Evolutionary conservation across 768 basidiomycete genomes (phyloP).

Genomic region (Tricholoma furcatifolium): DNA sequence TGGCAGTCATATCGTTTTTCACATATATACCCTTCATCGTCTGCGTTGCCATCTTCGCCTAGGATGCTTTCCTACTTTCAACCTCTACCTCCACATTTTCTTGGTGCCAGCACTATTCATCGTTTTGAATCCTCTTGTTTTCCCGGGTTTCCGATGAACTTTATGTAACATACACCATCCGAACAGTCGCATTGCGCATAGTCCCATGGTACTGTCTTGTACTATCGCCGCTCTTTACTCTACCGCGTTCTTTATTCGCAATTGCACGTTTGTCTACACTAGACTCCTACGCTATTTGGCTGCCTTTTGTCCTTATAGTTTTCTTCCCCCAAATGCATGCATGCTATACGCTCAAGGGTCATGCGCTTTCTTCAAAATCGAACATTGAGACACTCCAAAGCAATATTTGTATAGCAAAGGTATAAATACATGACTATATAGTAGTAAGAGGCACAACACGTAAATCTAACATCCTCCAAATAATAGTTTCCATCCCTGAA

Average conservation of each 20-base stretch:
- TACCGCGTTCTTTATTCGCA: conserved; percentile 10
- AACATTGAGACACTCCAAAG: too few relatives aligned
- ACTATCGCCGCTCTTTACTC: conserved; percentile 8
- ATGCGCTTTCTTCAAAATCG: too few relatives aligned
- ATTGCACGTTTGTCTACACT: conserved; percentile 15
- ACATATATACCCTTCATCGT: conserved; percentile 82
- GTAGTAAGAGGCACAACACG: too few relatives aligned
- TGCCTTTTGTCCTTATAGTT: conserved; percentile 3
- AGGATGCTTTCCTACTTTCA: neutral
- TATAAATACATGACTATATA: too few relatives aligned
- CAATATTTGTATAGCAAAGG: too few relatives aligned
- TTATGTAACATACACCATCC: conserved; percentile 6
- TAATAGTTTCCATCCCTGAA: too few relatives aligned
- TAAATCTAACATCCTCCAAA: too few relatives aligned
- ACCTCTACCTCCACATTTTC: neutral
- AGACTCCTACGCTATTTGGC: conserved; percentile 12
- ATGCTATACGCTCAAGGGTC: conserved; percentile 6
- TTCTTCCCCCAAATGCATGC: conserved; percentile 1
- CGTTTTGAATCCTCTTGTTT: neutral
- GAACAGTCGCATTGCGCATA: neutral
- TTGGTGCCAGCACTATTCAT: neutral
- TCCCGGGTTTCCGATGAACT: neutral
- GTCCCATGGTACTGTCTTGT: neutral
- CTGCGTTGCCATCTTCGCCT: conserved; percentile 63
- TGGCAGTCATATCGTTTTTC: conserved; percentile 64